Base-by-base conservation (phyloP, 257 asterid species). In the Nyctanthes arbortristis region DNA sequence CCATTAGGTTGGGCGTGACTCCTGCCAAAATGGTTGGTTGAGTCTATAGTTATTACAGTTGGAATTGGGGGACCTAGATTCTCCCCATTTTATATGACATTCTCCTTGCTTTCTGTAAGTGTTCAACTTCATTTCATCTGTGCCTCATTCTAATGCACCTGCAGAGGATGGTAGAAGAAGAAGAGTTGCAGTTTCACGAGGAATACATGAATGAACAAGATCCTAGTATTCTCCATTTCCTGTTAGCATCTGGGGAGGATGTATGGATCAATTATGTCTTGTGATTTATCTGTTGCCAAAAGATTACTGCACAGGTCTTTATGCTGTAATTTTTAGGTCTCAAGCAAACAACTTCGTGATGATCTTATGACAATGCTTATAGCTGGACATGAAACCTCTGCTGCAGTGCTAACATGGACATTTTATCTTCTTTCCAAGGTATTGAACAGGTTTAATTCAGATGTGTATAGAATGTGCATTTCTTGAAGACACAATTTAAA, bases 331-430 rank as follows among this genome's bases (percentile, higher is more conserved):
- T 61, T 78, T 49, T 79, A 93, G 99, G 99, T 93, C 71, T 80
- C 99, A 28, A 93, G 99, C 89, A 93, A 93, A 77, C 99, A 93
- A 84, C 97, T 93, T 61, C 99, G 99, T 56, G 99, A 93, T 75
- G 99, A 93, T 81, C 81, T 93, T 63, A 93, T 93, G 99, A 93
- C 99, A 68, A 31, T 93, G 90, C 99, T 93, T 68, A 93, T 93
- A 73, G 99, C 99, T 61, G 99, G 99, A 61, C 99, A 93, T 69
- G 99, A 93, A 81, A 93, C 99, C 70, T 89, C 99, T 61, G 99
- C 99, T 20, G 99, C 99, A 69, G 92, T 93, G 67, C 87, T 93
- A 72, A 93, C 98, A 7, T 93, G 99, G 99, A 89, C 99, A 43
- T 91, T 93, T 74, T 93, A 91, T 87, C 96, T 91, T 78, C 97